Conservation (phyloP, 1,139 yeast species). For the Saccharomycopsis crataegensis region DNA sequence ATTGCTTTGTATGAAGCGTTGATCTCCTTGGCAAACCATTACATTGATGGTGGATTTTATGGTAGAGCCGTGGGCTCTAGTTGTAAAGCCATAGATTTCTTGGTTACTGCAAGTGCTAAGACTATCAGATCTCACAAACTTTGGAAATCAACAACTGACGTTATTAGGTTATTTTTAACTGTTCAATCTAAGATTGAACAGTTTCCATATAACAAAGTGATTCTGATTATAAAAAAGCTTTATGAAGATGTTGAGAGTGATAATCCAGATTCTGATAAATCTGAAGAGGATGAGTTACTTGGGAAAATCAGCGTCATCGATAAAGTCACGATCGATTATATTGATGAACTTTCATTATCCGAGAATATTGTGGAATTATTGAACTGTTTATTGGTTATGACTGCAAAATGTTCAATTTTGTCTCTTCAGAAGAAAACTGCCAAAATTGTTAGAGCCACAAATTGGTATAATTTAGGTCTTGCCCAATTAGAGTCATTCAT, state of each 20-base stretch:
- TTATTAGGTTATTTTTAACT: conserved; percentile 37
- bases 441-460: conserved; percentile 50
- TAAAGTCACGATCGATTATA: conserved; percentile 27
- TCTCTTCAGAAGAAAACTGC: conserved; percentile 42
- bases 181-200: conserved; percentile 38
- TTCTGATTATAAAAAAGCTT: conserved; percentile 29
- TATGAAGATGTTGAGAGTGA: not conserved
- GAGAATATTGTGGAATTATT: conserved; percentile 10
- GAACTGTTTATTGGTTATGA: conserved; percentile 5
- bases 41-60: conserved; percentile 54
- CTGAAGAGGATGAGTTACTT: conserved; percentile 6
- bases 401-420: conserved; percentile 22
- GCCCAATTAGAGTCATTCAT: conserved; percentile 47
- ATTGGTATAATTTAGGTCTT: conserved; percentile 65
- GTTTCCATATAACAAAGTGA: conserved; percentile 39
- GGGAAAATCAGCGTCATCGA: conserved; percentile 24
- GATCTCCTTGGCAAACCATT: conserved; percentile 45
- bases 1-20: conserved; percentile 52
- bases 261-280: not conserved
- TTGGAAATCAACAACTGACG: conserved; percentile 47
- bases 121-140: conserved; percentile 37
- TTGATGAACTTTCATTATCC: conserved; percentile 2
- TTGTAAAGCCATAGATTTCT: conserved; percentile 41
- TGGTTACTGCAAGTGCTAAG: conserved; percentile 35
- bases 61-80: conserved; percentile 44